Base-by-base conservation (phyloP, 306 rosid genomes). In the Cicer yamashitae region DNA sequence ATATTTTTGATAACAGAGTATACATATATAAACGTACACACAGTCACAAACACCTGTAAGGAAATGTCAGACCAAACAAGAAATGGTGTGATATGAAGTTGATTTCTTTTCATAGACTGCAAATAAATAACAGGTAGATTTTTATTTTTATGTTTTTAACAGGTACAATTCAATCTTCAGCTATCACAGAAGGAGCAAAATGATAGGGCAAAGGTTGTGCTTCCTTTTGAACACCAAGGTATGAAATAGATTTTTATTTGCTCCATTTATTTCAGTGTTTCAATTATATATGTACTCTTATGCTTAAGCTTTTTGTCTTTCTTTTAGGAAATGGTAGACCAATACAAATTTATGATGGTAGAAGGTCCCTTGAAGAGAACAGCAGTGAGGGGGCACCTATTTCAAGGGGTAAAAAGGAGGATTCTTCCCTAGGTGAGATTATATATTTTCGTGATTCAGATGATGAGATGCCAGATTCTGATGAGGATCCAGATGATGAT, bases 171-270 rank as follows among this genome's bases (percentile, higher is more conserved):
- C 81, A 94, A 79, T 86, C 91, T 91, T 73, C 90, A 94, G 82
- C 79, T 94, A 53, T 90, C 98, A 17, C 97, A 91, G 89, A 91
- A 94, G 87, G 98, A 94, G 88, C 82, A 71, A 83, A 81, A 38
- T 14, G 98, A 94, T 75, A 91, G 93, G 87, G 92, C 96, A 61
- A 88, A 85, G 39, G 98, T 94, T 70, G 91, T 91, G 70, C 97
- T 94, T 74, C 97, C 98, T 67, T 94, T 94, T 77, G 97, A 94
- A 81, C 98, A 94, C 80, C 98, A 90, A 81, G 98, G 98, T 91
- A 81, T 66, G 70, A 60, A 67, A 63, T 74, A 46, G 71, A 70
- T 51, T 41, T 66, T 41, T 39, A 54, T 69, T 22, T 62, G 70
- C 58, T 7, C 47, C 57, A 25, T 67, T 30, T 12, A 2, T 64